Evolutionary conservation across 805 yeast species (phyloP).

Genomic region (Kodamaea kaohsiungensis): DNA sequence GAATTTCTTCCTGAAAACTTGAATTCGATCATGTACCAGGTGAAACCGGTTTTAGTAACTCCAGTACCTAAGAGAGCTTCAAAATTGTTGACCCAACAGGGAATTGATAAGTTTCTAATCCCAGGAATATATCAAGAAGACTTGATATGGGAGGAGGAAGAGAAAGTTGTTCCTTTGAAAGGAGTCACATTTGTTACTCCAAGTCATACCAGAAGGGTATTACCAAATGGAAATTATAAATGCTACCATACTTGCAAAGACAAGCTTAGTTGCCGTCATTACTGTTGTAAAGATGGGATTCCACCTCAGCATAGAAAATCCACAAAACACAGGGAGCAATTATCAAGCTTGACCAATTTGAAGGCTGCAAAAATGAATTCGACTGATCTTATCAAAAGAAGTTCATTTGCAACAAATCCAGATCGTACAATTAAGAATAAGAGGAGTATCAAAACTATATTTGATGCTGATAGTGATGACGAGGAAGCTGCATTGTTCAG

Average conservation of each 20-base stretch:
- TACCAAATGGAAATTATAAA: slow-evolving; percentile 30
- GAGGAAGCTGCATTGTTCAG: not conserved
- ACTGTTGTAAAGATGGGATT: slow-evolving; percentile 48
- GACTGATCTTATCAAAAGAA: not conserved
- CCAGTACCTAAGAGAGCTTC: not conserved
- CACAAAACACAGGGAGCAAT: not conserved
- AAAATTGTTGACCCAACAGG: not conserved
- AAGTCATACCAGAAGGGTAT: not conserved
- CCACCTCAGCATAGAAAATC: not conserved
- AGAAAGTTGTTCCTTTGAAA: not conserved
- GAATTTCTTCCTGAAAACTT: not conserved
- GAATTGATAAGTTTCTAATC: too few relatives aligned
- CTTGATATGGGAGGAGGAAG: not conserved
- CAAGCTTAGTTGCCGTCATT: slow-evolving; percentile 42
- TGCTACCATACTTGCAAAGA: slow-evolving; percentile 48
- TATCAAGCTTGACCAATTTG: too few relatives aligned
- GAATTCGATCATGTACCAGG: not conserved
- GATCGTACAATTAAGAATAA: not conserved
- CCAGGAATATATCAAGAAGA: not conserved
- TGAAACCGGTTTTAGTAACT: not conserved
- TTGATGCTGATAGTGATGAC: not conserved
- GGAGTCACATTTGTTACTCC: not conserved
- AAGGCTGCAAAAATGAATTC: not conserved
- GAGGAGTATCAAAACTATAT: not conserved
- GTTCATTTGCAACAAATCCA: not conserved